Evolutionary conservation across 768 basidiomycete genomes (phyloP), one percentile per base, ranked within the genome.

Genomic region (Suillus plorans): DNA sequence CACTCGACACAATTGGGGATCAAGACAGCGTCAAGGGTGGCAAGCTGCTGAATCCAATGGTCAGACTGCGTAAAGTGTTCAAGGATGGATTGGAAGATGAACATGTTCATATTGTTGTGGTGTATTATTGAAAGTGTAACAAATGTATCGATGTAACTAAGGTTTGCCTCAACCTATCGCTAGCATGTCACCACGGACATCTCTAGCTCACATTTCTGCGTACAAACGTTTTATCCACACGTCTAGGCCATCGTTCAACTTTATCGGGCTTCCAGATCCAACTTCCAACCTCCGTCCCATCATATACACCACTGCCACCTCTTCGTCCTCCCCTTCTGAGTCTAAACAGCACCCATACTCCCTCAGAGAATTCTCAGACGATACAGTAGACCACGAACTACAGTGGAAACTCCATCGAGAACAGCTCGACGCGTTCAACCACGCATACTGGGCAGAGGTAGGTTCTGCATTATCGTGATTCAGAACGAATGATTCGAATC

Each of bases 391-490:
- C 22, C 73, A 76, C 53, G 88, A 90, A 62, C 81, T 92, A 57
- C 91, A 89, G 70, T 89, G 84, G 80, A 87, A 85, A 65, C 76
- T 93, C 55, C 85, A 88, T 65, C 81, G 88, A 61, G 88, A 92
- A 74, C 86, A 88, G 63, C 75, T 93, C 25, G 91, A 94, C 70
- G 80, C 85, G 28, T 88, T 90, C 70, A 89, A 93, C 66, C 89
- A 94, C 63, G 77, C 81, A 20, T 95, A 92, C 73, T 95, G 93
- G 93, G 76, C 85, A 61, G 88, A 94, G 62, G 93, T 94, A 72
- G 68, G 90, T 82, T n/a, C 14, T 44, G 3, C 36, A 28, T 45
- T 42, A 47, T 41, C 39, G 49, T 47, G 44, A 34, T 62, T 39
- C 36, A 39, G 37, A 12, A 4, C 34, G 5, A 34, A 9, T 25